phyloP scores from a whole-genome alignment of 352 stramenopile species.

The Globisporangium emineosum region DNA sequence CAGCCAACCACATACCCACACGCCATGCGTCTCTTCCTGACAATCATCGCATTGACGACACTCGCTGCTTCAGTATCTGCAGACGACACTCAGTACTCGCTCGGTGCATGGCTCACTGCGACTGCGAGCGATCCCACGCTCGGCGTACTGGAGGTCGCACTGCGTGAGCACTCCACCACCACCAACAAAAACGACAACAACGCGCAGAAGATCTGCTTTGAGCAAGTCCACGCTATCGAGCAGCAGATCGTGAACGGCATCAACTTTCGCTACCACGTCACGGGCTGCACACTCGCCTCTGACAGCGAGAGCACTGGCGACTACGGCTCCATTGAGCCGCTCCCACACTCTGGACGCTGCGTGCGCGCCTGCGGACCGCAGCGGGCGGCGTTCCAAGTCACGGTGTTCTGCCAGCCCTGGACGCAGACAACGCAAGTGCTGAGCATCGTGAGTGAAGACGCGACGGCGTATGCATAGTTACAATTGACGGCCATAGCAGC shows the following conservation, averaged over 20 bases:
- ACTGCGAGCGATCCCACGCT: slow-evolving; percentile 30
- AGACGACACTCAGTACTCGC: slow-evolving; percentile 9
- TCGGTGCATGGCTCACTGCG: slow-evolving; percentile 40
- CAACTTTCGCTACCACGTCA: slow-evolving; percentile 55
- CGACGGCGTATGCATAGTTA: background rate
- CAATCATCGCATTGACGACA: background rate
- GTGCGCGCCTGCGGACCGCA: slow-evolving; percentile 17
- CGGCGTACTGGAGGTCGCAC: slow-evolving; percentile 29
- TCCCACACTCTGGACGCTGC: slow-evolving; percentile 21
- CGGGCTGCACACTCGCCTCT: slow-evolving; percentile 28
- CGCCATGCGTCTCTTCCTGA: slow-evolving; percentile 1
- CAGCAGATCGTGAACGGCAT: slow-evolving; percentile 66
- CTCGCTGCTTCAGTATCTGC: background rate
- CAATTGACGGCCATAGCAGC: background rate
- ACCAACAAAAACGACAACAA: background rate
- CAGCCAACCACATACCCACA: background rate
- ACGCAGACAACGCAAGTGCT: slow-evolving; percentile 37
- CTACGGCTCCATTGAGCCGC: background rate
- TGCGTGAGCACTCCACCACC: slow-evolving; percentile 18
- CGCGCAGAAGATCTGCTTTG: slow-evolving; percentile 34
- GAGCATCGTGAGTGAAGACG: slow-evolving; percentile 21
- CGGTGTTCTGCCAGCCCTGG: slow-evolving; percentile 55
- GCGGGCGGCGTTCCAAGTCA: slow-evolving; percentile 29
- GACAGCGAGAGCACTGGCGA: background rate
- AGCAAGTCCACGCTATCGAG: slow-evolving; percentile 38